Percentiles rank a stretch among this genome's conserved stretches.
phyloP scores from a whole-genome alignment of 768 basidiomycete species.

The Pisolithus albus region DNA sequence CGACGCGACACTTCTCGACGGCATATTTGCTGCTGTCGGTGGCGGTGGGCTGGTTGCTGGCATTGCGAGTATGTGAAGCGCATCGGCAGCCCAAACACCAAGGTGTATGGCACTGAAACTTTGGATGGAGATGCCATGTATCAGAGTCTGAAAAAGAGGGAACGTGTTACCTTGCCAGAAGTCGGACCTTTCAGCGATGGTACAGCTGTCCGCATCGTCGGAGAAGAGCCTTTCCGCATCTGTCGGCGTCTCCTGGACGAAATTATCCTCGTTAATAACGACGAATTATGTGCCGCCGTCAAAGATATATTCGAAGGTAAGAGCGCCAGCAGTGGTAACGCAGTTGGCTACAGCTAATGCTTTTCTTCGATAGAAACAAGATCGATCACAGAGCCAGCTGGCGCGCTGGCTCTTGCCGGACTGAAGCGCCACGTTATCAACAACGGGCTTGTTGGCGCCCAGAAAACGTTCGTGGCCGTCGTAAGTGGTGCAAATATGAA shows the following conservation, averaged over 20 bases:
- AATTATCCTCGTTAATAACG: conserved; percentile 82
- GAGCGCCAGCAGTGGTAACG: conserved; percentile 4
- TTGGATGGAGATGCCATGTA: conserved; percentile 93
- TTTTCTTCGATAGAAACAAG: conserved; percentile 57
- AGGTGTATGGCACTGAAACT: conserved; percentile 90
- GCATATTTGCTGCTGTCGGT: conserved; percentile 85
- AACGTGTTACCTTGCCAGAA: conserved; percentile 77
- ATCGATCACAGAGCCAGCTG: conserved; percentile 93
- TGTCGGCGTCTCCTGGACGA: conserved; percentile 81
- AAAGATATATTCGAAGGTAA: conserved; percentile 97
- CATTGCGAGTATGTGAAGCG: conserved; percentile 87
- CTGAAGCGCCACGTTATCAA: conserved; percentile 80
- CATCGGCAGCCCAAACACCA: conserved; percentile 77
- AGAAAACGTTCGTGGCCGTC: conserved; percentile 85
- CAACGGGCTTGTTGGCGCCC: conserved; percentile 74
- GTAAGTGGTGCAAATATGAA: conserved; percentile 99
- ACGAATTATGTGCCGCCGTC: conserved; percentile 97
- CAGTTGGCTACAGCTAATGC: background rate
- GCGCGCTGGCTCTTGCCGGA: conserved; percentile 87
- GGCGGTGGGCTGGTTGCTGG: conserved; percentile 94
- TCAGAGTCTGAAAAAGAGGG: conserved; percentile 69
- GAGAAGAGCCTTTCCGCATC: conserved; percentile 90
- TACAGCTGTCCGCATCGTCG: conserved; percentile 93
- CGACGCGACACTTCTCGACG: conserved; percentile 69
- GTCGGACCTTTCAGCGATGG: conserved; percentile 97